phyloP scores from a whole-genome alignment of 2,329 filamentous ascomycete species.

The Alternaria tenuissima region DNA sequence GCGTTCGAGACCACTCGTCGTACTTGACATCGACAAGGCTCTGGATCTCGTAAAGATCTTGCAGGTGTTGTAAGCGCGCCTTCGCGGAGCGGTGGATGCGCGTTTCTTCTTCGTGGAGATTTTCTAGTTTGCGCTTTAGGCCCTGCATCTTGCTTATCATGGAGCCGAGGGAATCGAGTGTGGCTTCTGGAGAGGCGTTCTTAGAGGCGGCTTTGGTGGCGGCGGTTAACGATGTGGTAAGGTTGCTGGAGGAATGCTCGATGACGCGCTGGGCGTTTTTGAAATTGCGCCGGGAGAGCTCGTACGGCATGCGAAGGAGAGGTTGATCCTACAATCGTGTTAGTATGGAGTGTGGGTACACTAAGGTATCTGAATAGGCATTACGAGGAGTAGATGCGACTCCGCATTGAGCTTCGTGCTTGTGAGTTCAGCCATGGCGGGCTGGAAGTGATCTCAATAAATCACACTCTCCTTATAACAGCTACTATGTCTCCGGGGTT shows the following conservation, averaged over 20 bases:
- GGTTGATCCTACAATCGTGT: constrained; percentile 78
- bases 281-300: constrained; percentile 93
- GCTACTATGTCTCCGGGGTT: background rate
- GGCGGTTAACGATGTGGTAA: constrained; percentile 66
- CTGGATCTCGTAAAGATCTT: constrained; percentile 80
- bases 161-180: constrained; percentile 80
- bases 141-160: constrained; percentile 87
- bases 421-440: constrained; percentile 56
- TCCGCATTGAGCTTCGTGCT: constrained; percentile 76
- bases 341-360: constrained; percentile 62
- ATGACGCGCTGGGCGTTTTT: constrained; percentile 81
- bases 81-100: constrained; percentile 77
- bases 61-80: constrained; percentile 80
- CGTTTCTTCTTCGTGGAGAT: constrained; percentile 80
- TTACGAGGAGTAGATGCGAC: constrained; percentile 77
- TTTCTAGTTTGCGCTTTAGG: constrained; percentile 85
- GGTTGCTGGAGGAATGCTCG: constrained; percentile 72
- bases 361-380: constrained; percentile 22
- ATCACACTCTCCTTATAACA: background rate
- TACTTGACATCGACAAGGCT: constrained; percentile 91
- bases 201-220: constrained; percentile 70
- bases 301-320: constrained; percentile 89
- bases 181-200: constrained; percentile 37
- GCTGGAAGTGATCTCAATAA: constrained; percentile 2
- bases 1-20: constrained; percentile 83